Evolutionary conservation across 2,329 filamentous ascomycete genomes (phyloP), one percentile per base, ranked within the genome.

Genomic region (Trichoderma brevicompactum): DNA sequence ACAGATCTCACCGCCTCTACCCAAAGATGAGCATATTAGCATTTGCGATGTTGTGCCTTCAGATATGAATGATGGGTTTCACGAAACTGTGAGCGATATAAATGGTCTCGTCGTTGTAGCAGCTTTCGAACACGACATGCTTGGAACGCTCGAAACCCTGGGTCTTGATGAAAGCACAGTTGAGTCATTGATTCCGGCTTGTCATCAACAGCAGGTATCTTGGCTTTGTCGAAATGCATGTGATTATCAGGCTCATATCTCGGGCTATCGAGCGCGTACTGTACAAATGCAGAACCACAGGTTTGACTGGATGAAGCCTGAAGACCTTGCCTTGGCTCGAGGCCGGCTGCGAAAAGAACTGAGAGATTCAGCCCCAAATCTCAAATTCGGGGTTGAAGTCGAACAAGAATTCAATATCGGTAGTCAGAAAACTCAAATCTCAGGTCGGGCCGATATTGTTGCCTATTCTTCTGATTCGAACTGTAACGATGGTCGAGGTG

Each of bases 41-140:
- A 44, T 65, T 0, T 23, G 0, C 0, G 38, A 64, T 38, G 62
- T 71, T 28, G 69, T 73, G 15, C 15, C 46, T 10, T 69, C 70
- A 2, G 44, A 69, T 36, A 23, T 3, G 3, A 13, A 65, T 49
- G 64, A 36, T 38, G 49, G 49, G 2, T 65, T 70, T 19, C 56
- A 71, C 48, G 74, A 75, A 44, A 62, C 69, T 2, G 73, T 76
- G 17, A 71, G 71, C 40, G 73, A 75, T 43, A 65, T 76, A 9
- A 75, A 75, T 17, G 70, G 72, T 7, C 66, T 74, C 44, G 71
- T 67, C 12, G 32, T 75, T 32, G 69, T 70, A 6, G 70, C 72
- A 19, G 70, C 72, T 17, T 71, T 69, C 15, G 72, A 75, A 17
- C 67, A 72, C 46, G 48, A 52, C 7, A 28, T 66, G 34, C 40